Percentiles rank a stretch among this genome's conserved stretches.
phyloP scores from a whole-genome alignment of 1,284 basidiomycete genomes.

The Neotropicomus parvogracilis region DNA sequence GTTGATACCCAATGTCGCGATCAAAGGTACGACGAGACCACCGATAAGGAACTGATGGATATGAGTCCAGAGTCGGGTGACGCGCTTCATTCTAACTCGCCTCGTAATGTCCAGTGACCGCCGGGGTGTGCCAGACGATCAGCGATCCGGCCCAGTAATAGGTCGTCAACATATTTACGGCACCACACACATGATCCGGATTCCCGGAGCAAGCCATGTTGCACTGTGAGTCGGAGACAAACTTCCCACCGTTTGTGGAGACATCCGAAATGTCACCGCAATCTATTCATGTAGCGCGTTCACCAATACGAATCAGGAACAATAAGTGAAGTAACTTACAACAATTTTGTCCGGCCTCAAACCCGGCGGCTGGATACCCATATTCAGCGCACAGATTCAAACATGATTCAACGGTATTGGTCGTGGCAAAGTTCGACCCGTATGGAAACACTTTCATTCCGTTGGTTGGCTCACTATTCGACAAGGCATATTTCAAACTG shows the following conservation, averaged over 20 bases:
- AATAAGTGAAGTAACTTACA: constrained; percentile 31
- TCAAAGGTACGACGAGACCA: constrained; percentile 65
- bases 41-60: constrained; percentile 50
- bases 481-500: not conserved
- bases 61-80: not conserved
- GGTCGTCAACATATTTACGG: constrained; percentile 44
- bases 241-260: constrained; percentile 36
- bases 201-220: constrained; percentile 62
- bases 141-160: constrained; percentile 62
- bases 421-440: constrained; percentile 53
- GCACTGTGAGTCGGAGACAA: constrained; percentile 52
- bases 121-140: constrained; percentile 60
- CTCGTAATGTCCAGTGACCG: constrained; percentile 63
- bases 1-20: constrained; percentile 72
- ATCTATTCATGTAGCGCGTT: constrained; percentile 36
- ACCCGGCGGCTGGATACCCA: constrained; percentile 62
- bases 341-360: constrained; percentile 61
- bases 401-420: constrained; percentile 59
- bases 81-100: constrained; percentile 34
- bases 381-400: constrained; percentile 60
- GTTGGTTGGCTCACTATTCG: constrained; percentile 33
- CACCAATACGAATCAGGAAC: not conserved
- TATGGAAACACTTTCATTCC: constrained; percentile 52
- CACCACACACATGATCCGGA: constrained; percentile 62
- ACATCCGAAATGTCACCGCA: constrained; percentile 66